A percentile compares a stretch with the other conserved stretches of the same genome.
phyloP scores from a whole-genome alignment of 805 yeast species.

The Wickerhamomyces strasburgensis region DNA sequence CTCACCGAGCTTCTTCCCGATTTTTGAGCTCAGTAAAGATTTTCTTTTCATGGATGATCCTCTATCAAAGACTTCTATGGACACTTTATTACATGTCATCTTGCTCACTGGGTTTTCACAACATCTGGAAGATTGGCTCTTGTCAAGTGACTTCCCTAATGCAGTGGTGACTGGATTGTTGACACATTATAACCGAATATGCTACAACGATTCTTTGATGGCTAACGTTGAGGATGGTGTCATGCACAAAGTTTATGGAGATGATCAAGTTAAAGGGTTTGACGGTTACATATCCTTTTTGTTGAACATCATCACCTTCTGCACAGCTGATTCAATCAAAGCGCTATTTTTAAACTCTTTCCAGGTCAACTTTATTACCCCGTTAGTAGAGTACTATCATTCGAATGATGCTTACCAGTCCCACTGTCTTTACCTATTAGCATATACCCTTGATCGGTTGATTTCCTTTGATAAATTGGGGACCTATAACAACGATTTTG shows the following conservation, averaged over 20 bases:
- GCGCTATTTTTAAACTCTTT: slow-evolving; percentile 11
- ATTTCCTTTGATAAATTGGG: slow-evolving; percentile 1
- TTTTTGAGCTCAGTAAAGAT: slow-evolving; percentile 21
- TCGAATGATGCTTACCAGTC: background rate
- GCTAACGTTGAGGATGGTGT: background rate
- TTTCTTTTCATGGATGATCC: slow-evolving; percentile 19
- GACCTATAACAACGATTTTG: background rate
- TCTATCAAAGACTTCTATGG: slow-evolving; percentile 5
- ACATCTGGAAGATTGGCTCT: slow-evolving; percentile 15
- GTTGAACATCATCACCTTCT: slow-evolving; percentile 8
- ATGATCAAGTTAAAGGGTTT: slow-evolving; percentile 4
- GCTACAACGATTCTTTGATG: slow-evolving; percentile 7
- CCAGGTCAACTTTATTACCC: slow-evolving; percentile 8
- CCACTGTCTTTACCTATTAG: slow-evolving; percentile 8
- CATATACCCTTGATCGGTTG: slow-evolving; percentile 8
- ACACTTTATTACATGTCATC: slow-evolving; percentile 13
- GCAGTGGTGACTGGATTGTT: slow-evolving; percentile 13
- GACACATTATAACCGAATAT: slow-evolving; percentile 11
- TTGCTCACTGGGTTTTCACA: slow-evolving; percentile 12
- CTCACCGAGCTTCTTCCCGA: slow-evolving; percentile 15
- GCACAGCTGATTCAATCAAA: slow-evolving; percentile 8
- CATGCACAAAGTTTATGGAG: background rate
- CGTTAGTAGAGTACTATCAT: slow-evolving; percentile 5
- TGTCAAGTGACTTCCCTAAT: slow-evolving; percentile 19
- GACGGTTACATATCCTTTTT: slow-evolving; percentile 10